Evolutionary conservation across 2,329 filamentous ascomycete species (phyloP), one percentile per base, ranked within the genome.

Genomic region (Penicillium sp.): DNA sequence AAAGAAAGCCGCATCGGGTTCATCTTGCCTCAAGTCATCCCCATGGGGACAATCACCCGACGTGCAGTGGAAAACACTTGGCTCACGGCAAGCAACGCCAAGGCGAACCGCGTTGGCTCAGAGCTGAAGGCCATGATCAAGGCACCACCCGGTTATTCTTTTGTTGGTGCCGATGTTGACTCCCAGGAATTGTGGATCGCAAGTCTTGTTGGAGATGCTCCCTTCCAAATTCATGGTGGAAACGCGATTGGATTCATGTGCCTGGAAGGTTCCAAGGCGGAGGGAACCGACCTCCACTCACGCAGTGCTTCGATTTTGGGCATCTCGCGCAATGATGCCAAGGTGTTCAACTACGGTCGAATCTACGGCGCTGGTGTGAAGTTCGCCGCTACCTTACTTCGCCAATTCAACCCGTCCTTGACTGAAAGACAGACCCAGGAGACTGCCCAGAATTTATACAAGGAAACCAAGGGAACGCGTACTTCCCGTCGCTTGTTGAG

Each of bases 211-310:
- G 94, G 94, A 22, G 94, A 99, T 71, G 91, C 94, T 3, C 92
- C 92, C 22, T 99, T 99, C 77, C 89, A 91, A 67, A 80, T 99
- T 1, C 94, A 99, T 64, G 95, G 94, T 40, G 95, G 94, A 49
- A 97, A 97, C 69, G 94, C 95, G 1, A 90, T 99, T 55, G 94
- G 95, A 0, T 99, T 99, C 79, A 99, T 99, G 95, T 99, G 94
- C 0, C 80, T 99, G 1, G 95, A 99, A 76, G 93, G 94, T 13
- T 94, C 91, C 47, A 97, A 99, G 75, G 87, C 91, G 5, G 91
- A 90, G 2, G 93, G 93, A 4, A 99, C 93, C 0, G 93, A 99
- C 72, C 77, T 97, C 52, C 93, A 99, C 74, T 97, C 92, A 6
- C 90, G 93, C 31, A 99, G 94, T 27, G 95, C 94, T 1, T 82